These are phyloP conservation scores for Heliamphora exappendiculata DNA, from an alignment of 148 eudicot species.

Conservation along the genomic window DNA sequence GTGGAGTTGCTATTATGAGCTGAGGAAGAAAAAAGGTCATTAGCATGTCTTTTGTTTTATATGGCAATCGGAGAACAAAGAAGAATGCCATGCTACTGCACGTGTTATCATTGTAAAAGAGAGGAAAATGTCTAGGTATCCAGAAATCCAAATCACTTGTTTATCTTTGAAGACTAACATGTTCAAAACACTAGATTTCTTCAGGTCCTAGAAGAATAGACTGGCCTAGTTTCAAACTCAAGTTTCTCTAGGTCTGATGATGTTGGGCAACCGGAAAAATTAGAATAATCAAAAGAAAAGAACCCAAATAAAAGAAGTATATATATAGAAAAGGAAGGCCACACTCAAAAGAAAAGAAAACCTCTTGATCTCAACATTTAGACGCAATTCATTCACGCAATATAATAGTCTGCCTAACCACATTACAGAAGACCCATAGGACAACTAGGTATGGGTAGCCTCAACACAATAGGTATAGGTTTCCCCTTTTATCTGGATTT, in stretches of 20 bases:
- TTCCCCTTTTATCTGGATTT: too few species aligned
- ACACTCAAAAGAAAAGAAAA: too few species aligned
- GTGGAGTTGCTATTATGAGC: constrained; percentile 53
- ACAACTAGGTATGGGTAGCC: too few species aligned
- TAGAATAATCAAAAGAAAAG: too few species aligned
- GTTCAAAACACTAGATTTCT: not conserved
- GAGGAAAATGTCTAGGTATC: not conserved
- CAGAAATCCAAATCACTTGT: constrained; percentile 4
- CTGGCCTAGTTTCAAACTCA: not conserved
- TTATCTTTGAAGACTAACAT: not conserved
- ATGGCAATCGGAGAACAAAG: not conserved
- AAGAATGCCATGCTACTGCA: not conserved
- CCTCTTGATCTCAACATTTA: too few species aligned
- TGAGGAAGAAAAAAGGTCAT: constrained; percentile 16
- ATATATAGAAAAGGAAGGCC: too few species aligned
- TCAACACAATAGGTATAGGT: too few species aligned
- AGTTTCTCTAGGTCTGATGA: not conserved
- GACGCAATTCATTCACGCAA: too few species aligned
- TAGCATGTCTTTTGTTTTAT: constrained; percentile 5
- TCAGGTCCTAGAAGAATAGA: not conserved
- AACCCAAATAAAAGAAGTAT: too few species aligned
- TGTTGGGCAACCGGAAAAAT: too few species aligned
- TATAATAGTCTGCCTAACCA: too few species aligned
- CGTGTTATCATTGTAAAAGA: not conserved
- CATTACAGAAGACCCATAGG: too few species aligned